Conservation (phyloP, 805 yeast species). For the Kuraishia hungarica region DNA sequence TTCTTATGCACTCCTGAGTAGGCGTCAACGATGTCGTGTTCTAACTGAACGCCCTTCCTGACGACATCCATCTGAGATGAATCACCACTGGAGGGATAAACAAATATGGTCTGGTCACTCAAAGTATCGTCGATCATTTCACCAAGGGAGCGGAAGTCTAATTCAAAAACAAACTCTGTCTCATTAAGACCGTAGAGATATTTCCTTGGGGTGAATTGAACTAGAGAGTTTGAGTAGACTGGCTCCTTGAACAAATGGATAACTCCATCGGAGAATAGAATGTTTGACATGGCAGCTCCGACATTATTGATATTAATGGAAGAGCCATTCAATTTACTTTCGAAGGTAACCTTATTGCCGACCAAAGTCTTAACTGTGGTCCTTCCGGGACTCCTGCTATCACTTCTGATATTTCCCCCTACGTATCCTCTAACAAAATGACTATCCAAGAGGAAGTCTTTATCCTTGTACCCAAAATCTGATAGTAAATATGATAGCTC, state of each 20-base stretch:
- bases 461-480: slow-evolving; percentile 21
- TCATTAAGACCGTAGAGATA: slow-evolving; percentile 52
- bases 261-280: slow-evolving; percentile 37
- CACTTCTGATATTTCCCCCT: slow-evolving; percentile 30
- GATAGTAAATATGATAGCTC: slow-evolving; percentile 35
- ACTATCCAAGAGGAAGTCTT: slow-evolving; percentile 18
- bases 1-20: slow-evolving; percentile 9
- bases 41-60: slow-evolving; percentile 14
- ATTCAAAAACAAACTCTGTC: slow-evolving; percentile 59
- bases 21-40: background rate
- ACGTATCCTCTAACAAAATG: slow-evolving; percentile 30
- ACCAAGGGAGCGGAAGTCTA: slow-evolving; percentile 49
- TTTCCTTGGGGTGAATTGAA: slow-evolving; percentile 43
- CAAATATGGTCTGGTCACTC: slow-evolving; percentile 52
- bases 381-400: background rate
- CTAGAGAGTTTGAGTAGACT: slow-evolving; percentile 15
- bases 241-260: slow-evolving; percentile 36
- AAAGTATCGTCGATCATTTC: slow-evolving; percentile 47
- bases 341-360: slow-evolving; percentile 12
- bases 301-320: background rate
- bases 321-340: background rate
- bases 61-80: background rate
- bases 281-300: slow-evolving; percentile 21
- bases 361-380: slow-evolving; percentile 15
- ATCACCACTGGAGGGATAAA: slow-evolving; percentile 30